These are phyloP conservation scores for Epicoccum nigrum DNA, from an alignment of 2,329 filamentous ascomycete genomes.

Conservation along the genomic window DNA sequence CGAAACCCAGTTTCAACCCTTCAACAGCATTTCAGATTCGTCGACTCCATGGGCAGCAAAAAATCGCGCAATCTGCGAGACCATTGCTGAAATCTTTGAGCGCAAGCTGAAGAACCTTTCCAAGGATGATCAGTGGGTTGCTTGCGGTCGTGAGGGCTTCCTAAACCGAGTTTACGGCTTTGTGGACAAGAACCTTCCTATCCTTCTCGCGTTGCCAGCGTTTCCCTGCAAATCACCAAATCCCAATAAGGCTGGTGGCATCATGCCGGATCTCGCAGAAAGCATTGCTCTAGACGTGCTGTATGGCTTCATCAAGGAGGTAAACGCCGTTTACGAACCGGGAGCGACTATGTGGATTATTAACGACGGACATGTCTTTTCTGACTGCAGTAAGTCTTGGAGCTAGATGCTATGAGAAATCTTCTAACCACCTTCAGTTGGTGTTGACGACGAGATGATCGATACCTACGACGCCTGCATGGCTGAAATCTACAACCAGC, in stretches of 20 bases:
- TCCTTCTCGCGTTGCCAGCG: slow-evolving; percentile 56
- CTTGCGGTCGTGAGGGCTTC: slow-evolving; percentile 32
- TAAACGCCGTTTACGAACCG: slow-evolving; percentile 49
- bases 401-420: too few species aligned
- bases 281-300: slow-evolving; percentile 51
- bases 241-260: slow-evolving; percentile 60
- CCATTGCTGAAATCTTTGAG: slow-evolving; percentile 38
- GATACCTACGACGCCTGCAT: slow-evolving; percentile 49
- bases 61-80: slow-evolving; percentile 25
- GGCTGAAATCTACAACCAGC: slow-evolving; percentile 47
- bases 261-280: slow-evolving; percentile 52
- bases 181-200: slow-evolving; percentile 33
- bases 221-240: slow-evolving; percentile 70
- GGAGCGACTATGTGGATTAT: slow-evolving; percentile 52
- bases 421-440: slow-evolving; percentile 36
- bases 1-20: slow-evolving; percentile 36
- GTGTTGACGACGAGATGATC: slow-evolving; percentile 53
- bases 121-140: slow-evolving; percentile 37
- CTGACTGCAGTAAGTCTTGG: slow-evolving; percentile 48
- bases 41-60: slow-evolving; percentile 27
- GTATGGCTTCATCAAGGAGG: slow-evolving; percentile 49
- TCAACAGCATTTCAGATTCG: slow-evolving; percentile 23
- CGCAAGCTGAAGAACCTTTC: slow-evolving; percentile 37
- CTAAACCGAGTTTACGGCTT: slow-evolving; percentile 35
- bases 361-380: slow-evolving; percentile 52